Base-by-base conservation (phyloP, 2,329 filamentous ascomycete genomes). In the Penicillium sp. region DNA sequence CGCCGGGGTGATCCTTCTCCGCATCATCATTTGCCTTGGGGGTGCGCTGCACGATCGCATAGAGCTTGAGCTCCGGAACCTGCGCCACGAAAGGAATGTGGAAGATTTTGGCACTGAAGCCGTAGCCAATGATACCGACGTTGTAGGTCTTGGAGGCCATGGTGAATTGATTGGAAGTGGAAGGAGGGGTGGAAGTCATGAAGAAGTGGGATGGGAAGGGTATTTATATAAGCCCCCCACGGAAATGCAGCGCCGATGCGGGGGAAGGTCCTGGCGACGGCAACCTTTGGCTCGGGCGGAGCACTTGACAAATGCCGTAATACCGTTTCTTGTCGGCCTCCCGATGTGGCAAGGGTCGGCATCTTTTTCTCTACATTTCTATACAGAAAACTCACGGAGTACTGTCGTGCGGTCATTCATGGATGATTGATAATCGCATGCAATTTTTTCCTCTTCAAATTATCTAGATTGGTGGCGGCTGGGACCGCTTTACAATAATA, bases 81-180 rank as follows among this genome's bases (percentile, higher is more conserved):
- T 82, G 81, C 52, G 79, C 77, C 74, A 95, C 83, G 75, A 92
- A 90, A 60, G 90, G 90, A 69, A 93, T 91, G 75, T 95, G 90
- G 77, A 93, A 95, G 76, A 89, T 81, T 71, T 92, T 93, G 74
- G 90, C 90, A 55, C 81, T 84, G 68, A 86, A 72, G 65, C 84
- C 84, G 70, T 86, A 86, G 67, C 84, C 84, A 57, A 86, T 79
- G 39, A 86, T 73, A 47, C 82, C 84, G 54, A 85, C 80, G 59
- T 86, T 86, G 70, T 78, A 82, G 21, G 71, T 73, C 67, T 79
- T 80, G 55, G 73, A 63, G 35, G 75, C 62, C 77, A 79, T 79
- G 48, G 39, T 70, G 56, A 31, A 22, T 19, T 14, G 22, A 45
- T 56, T 50, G 22, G 37, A 46, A 37, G 13, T 29, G 29, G 11